These are phyloP conservation scores for Tetracladium setigerum DNA, from an alignment of 495 filamentous ascomycete genomes.

Conservation along the genomic window DNA sequence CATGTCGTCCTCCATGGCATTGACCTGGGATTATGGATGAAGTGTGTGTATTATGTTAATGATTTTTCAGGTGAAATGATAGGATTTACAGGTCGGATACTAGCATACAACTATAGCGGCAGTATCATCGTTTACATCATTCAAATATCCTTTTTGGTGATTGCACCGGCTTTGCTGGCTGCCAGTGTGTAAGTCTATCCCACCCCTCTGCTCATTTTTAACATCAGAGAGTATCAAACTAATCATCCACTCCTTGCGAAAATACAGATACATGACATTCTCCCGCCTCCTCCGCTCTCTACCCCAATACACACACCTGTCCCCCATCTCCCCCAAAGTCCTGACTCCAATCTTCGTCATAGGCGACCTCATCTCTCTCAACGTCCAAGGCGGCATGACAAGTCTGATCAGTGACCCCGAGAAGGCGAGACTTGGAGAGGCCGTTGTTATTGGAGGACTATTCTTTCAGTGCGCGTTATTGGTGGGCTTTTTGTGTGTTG, in stretches of 20 bases:
- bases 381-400: slow-evolving; percentile 29
- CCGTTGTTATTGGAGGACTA: slow-evolving; percentile 34
- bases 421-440: slow-evolving; percentile 26
- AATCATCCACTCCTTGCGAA: too few species aligned
- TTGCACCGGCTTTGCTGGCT: slow-evolving; percentile 44
- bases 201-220: too few species aligned
- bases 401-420: slow-evolving; percentile 24
- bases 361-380: slow-evolving; percentile 34
- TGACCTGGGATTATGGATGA: too few species aligned
- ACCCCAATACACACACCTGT: slow-evolving; percentile 29
- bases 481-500: slow-evolving; percentile 35
- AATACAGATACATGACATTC: too few species aligned
- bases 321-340: slow-evolving; percentile 24
- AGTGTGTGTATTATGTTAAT: too few species aligned
- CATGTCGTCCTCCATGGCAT: too few species aligned
- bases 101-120: slow-evolving; percentile 25
- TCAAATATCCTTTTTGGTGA: slow-evolving; percentile 39
- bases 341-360: slow-evolving; percentile 33
- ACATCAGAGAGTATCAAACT: too few species aligned
- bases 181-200: slow-evolving; percentile 14
- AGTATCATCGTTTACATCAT: slow-evolving; percentile 38
- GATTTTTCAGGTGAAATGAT: too few species aligned
- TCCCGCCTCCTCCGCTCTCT: slow-evolving; percentile 4
- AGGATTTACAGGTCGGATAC: too few species aligned
- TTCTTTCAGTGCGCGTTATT: slow-evolving; percentile 42